Base-by-base conservation (phyloP, 495 filamentous ascomycete species). In the Polyplosphaeria fusca region DNA sequence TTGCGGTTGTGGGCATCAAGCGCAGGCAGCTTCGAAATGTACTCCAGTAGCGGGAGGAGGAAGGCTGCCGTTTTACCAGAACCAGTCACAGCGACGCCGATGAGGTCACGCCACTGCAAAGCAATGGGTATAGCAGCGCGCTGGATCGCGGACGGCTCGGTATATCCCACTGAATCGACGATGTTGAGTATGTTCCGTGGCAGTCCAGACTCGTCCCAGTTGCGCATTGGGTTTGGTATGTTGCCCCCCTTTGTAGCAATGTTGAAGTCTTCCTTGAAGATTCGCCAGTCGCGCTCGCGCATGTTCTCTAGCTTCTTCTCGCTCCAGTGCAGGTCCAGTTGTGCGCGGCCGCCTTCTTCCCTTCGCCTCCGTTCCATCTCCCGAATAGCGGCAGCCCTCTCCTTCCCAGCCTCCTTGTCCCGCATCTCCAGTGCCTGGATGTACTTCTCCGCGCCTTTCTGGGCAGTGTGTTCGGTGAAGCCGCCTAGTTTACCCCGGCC, bases 241-340 rank as follows among this genome's bases (percentile, higher is more conserved):
- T 81, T 80, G 28, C 93, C 93, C 55, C 86, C 86, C 71, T 95
- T 96, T 16, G 91, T 96, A 32, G 81, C 77, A 71, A 99, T 99
- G 65, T 95, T 95, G 76, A 95, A 97, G 68, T 99, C 93, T 73
- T 97, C 94, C 75, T 97, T 97, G 80, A 99, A 96, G 62, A 99
- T 97, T 67, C 93, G 87, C 94, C 94, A 99, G 69, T 99, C 93
- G 66, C 93, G 79, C 76, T 97, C 91, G 60, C 90, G 88, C 93
- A 99, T 99, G 64, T 93, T 86, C 14, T 93, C 88, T 64, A 99
- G 71, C 55, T 78, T 85, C 82, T 99, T 99, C 73, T 97, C 91
- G 42, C 88, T 94, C 94, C 94, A 99, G 71, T 99, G 94, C 74
- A 93, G 93, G 61, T 89, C 87, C 7, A 89, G 69, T 60, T 80